Percentiles rank a stretch among this genome's conserved stretches.
Conservation (phyloP, 1,139 yeast genomes). For the Zhuliangozyma blackwelliae region DNA sequence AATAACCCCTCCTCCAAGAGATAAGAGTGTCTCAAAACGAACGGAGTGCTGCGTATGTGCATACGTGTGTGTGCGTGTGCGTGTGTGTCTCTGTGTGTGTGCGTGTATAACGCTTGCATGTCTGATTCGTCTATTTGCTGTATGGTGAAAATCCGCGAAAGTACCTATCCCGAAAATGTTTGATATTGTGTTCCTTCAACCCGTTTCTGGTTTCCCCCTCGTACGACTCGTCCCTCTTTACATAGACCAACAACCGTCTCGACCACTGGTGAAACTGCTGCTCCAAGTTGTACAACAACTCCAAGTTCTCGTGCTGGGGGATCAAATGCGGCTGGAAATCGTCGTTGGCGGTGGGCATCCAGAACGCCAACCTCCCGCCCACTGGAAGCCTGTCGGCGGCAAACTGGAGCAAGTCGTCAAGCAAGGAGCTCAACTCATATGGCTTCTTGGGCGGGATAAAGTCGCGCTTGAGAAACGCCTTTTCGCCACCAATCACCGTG, state of each 20-base stretch:
- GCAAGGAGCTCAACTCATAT: slow-evolving; percentile 68
- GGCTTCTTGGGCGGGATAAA: slow-evolving; percentile 93
- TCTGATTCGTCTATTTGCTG: slow-evolving; percentile 17
- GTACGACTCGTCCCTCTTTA: slow-evolving; percentile 55
- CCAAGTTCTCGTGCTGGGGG: slow-evolving; percentile 74
- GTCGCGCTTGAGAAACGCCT: slow-evolving; percentile 73
- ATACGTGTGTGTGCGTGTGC: no score
- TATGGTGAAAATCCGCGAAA: slow-evolving; percentile 58
- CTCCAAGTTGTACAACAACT: slow-evolving; percentile 68
- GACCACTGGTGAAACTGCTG: slow-evolving; percentile 95
- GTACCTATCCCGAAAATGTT: slow-evolving; percentile 76
- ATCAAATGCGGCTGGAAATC: slow-evolving; percentile 69
- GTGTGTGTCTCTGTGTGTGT: no score
- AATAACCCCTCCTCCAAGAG: no score
- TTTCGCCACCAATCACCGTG: slow-evolving; percentile 68
- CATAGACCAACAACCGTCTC: slow-evolving; percentile 75
- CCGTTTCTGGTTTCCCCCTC: slow-evolving; percentile 56
- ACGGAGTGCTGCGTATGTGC: no score
- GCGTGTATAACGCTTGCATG: no score
- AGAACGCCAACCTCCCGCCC: slow-evolving; percentile 80
- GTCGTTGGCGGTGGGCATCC: slow-evolving; percentile 98
- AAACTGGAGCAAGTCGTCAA: slow-evolving; percentile 73
- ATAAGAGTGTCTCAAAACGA: background rate
- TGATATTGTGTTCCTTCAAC: slow-evolving; percentile 33
- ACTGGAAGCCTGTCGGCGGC: slow-evolving; percentile 68